Percentiles rank a stretch among this genome's conserved stretches.
These are phyloP conservation scores for Ascoidea asiatica DNA, from an alignment of 805 yeast species.

Conservation along the genomic window DNA sequence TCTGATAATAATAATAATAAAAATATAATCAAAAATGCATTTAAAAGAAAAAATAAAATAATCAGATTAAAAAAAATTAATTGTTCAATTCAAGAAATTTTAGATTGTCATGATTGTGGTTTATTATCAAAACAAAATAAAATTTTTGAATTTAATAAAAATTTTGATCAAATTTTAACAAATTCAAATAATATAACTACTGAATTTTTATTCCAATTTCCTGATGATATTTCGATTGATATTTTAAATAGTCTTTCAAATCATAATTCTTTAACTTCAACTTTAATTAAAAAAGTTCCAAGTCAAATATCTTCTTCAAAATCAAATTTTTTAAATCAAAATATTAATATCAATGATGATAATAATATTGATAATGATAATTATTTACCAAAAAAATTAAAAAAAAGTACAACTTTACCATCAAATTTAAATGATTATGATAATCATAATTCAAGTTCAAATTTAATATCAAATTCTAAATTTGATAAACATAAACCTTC, in stretches of 20 bases:
- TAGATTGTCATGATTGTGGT: slow-evolving; percentile 41
- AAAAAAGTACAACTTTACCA: slow-evolving; percentile 2
- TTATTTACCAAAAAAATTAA: not conserved
- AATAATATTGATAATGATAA: not conserved
- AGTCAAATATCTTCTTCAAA: not conserved
- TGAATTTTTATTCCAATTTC: slow-evolving; percentile 10
- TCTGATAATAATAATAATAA: slow-evolving; percentile 8
- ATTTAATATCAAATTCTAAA: not conserved
- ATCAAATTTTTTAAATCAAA: too few species aligned
- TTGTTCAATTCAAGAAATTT: slow-evolving; percentile 36
- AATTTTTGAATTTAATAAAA: slow-evolving; percentile 21
- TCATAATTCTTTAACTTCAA: not conserved
- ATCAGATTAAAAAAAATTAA: slow-evolving; percentile 30
- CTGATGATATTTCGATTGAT: slow-evolving; percentile 6
- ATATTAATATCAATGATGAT: too few species aligned
- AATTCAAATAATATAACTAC: slow-evolving; percentile 17
- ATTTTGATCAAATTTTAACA: slow-evolving; percentile 16
- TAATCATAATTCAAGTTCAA: not conserved
- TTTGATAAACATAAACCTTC: not conserved
- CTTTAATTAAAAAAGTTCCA: not conserved
- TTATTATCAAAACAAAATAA: slow-evolving; percentile 31
- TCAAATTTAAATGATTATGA: not conserved
- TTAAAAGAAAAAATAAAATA: slow-evolving; percentile 10
- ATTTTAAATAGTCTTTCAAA: slow-evolving; percentile 4
- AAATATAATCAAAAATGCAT: slow-evolving; percentile 11